Evolutionary conservation across 352 stramenopile species (phyloP).

Genomic region (Thalassiosira mediterranea): DNA sequence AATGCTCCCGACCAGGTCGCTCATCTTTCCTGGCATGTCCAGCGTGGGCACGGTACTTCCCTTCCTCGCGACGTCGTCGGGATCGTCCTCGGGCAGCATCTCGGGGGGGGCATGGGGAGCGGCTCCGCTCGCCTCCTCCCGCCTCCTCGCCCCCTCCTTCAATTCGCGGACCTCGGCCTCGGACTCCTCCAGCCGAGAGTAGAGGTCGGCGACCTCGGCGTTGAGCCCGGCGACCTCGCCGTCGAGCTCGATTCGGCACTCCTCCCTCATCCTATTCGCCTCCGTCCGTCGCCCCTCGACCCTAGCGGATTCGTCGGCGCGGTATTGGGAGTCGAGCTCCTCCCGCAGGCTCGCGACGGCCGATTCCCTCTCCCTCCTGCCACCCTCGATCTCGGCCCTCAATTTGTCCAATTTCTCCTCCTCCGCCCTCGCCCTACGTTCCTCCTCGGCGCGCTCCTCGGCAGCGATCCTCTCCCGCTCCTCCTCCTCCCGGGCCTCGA

Average conservation of each 20-base stretch:
- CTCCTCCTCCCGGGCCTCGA: constrained; percentile 65
- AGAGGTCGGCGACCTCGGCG: constrained; percentile 18
- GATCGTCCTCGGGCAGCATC: constrained; percentile 15
- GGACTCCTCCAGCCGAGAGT: constrained; percentile 28
- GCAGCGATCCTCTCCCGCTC: constrained; percentile 14
- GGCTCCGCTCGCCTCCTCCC: background rate
- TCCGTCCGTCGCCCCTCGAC: constrained; percentile 9
- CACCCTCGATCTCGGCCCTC: constrained; percentile 7
- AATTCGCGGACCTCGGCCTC: constrained; percentile 32
- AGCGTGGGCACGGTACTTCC: constrained; percentile 12
- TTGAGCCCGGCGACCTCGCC: constrained; percentile 11
- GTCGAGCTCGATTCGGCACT: constrained; percentile 24
- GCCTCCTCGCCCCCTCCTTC: background rate
- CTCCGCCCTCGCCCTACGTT: constrained; percentile 19
- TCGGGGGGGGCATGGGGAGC: background rate
- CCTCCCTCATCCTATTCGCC: constrained; percentile 23
- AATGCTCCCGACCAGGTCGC: constrained; percentile 55
- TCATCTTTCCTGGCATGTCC: constrained; percentile 47
- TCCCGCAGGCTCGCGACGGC: constrained; percentile 8
- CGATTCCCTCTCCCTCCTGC: constrained; percentile 15
- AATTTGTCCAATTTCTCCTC: constrained; percentile 16
- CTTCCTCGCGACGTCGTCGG: constrained; percentile 12
- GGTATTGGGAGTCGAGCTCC: constrained; percentile 5
- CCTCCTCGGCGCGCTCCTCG: constrained; percentile 16
- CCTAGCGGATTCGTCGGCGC: constrained; percentile 10